Conservation (phyloP, 1,284 basidiomycete genomes). For the Gomphus bonarii region DNA sequence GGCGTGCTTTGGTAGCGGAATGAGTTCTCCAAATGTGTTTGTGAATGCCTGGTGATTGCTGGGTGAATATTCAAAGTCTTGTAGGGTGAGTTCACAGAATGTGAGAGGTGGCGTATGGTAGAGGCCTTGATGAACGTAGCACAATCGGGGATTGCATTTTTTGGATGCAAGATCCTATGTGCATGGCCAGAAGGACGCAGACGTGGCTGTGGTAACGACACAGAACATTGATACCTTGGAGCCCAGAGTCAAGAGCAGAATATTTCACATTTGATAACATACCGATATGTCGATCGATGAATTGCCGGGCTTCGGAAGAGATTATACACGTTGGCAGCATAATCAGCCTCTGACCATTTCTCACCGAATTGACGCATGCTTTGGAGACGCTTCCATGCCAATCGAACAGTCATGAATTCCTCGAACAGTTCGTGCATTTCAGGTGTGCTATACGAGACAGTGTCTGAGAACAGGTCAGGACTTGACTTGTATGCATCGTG, state of each 20-base stretch:
- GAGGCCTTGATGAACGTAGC: slow-evolving; percentile 34
- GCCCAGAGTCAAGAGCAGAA: background rate
- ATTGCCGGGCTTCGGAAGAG: slow-evolving; percentile 36
- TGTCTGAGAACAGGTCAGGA: slow-evolving; percentile 32
- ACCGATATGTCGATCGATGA: slow-evolving; percentile 32
- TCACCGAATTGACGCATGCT: slow-evolving; percentile 33
- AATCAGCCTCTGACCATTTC: slow-evolving; percentile 45
- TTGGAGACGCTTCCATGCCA: slow-evolving; percentile 34
- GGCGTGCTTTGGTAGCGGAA: slow-evolving; percentile 46
- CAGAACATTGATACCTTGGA: slow-evolving; percentile 34
- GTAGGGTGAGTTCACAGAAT: slow-evolving; percentile 33
- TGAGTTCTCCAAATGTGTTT: slow-evolving; percentile 29
- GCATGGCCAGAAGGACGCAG: slow-evolving; percentile 21
- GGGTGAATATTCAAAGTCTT: slow-evolving; percentile 33
- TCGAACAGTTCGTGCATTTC: slow-evolving; percentile 19
- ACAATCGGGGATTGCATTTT: slow-evolving; percentile 37
- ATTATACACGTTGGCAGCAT: slow-evolving; percentile 45
- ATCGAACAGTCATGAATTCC: slow-evolving; percentile 30
- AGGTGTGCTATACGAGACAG: slow-evolving; percentile 14
- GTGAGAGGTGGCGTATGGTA: slow-evolving; percentile 28
- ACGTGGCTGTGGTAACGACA: slow-evolving; percentile 40
- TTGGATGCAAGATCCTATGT: slow-evolving; percentile 32
- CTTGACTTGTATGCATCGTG: slow-evolving; percentile 24
- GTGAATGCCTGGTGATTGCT: slow-evolving; percentile 25
- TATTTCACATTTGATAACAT: slow-evolving; percentile 5